Percentiles rank a stretch among this genome's conserved stretches.
phyloP scores from a whole-genome alignment of 164 flowering plant genomes.

The Protea cynaroides region DNA sequence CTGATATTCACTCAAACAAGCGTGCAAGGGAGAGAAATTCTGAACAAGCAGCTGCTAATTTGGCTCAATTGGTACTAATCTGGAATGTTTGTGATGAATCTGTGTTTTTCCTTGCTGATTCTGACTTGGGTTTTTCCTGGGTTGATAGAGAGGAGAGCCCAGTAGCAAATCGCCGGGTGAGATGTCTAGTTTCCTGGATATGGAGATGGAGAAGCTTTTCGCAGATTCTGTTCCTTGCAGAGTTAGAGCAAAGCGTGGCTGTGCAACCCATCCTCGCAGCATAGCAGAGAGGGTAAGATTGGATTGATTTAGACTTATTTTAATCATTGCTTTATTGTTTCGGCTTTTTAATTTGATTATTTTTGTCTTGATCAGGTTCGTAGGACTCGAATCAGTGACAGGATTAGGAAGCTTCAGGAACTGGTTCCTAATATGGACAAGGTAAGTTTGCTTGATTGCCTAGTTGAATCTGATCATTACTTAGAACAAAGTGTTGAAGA shows the following conservation, averaged over 20 bases:
- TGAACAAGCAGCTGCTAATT: slow-evolving; percentile 17
- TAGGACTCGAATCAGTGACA: slow-evolving; percentile 50
- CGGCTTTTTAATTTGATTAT: neutral
- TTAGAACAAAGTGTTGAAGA: neutral
- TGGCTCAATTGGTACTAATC: slow-evolving; percentile 16
- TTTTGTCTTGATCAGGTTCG: slow-evolving; percentile 24
- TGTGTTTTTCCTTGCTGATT: neutral
- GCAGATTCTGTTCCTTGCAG: slow-evolving; percentile 68
- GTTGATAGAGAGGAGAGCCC: slow-evolving; percentile 39
- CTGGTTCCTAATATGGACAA: slow-evolving; percentile 63
- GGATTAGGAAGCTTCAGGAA: slow-evolving; percentile 54
- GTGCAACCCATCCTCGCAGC: slow-evolving; percentile 86
- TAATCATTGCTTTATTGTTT: too few relatives aligned
- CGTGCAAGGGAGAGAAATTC: slow-evolving; percentile 27
- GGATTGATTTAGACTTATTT: neutral
- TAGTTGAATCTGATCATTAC: too few relatives aligned
- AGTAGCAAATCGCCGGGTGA: slow-evolving; percentile 11
- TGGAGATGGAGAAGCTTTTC: slow-evolving; percentile 44
- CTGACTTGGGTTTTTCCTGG: slow-evolving; percentile 1
- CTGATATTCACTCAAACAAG: slow-evolving; percentile 24
- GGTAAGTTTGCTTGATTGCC: neutral
- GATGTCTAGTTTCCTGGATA: slow-evolving; percentile 20
- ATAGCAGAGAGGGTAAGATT: slow-evolving; percentile 66
- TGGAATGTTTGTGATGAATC: neutral
- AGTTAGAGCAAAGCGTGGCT: slow-evolving; percentile 78